A percentile compares a stretch with the other conserved stretches of the same genome.
Conservation (phyloP, 495 filamentous ascomycete species). For the Penicillium taxi region DNA sequence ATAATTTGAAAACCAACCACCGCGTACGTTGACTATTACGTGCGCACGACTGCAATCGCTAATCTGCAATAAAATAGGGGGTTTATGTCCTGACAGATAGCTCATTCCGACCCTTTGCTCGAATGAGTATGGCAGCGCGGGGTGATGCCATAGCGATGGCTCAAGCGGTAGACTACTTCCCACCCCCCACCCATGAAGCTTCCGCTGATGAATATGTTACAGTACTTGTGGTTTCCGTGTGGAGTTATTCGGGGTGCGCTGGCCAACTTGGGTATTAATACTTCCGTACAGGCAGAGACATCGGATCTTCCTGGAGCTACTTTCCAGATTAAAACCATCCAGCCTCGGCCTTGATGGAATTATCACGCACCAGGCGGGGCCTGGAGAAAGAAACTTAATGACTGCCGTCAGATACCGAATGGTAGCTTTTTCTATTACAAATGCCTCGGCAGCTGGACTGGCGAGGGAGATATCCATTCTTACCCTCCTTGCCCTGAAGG, state of each 20-base stretch:
- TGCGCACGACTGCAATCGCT: not conserved
- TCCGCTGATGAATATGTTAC: constrained; percentile 2
- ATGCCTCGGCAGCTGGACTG: constrained; percentile 3
- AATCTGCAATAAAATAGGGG: constrained; percentile 44
- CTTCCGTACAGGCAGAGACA: constrained; percentile 82
- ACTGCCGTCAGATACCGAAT: no score
- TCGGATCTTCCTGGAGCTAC: constrained; percentile 78
- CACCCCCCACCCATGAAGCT: not conserved
- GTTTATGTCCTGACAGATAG: constrained; percentile 96
- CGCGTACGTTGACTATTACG: constrained; percentile 44
- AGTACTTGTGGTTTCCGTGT: constrained; percentile 94
- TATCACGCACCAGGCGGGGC: no score
- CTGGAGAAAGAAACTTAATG: no score
- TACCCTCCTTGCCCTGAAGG: no score
- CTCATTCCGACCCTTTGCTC: constrained; percentile 75
- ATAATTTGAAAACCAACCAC: constrained; percentile 98
- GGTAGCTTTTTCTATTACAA: no score
- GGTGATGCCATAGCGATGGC: constrained; percentile 64
- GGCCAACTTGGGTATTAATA: constrained; percentile 81
- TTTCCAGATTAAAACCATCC: constrained; percentile 90
- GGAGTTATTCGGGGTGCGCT: constrained; percentile 84
- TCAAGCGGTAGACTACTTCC: constrained; percentile 58
- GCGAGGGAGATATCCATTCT: no score
- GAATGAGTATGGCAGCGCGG: constrained; percentile 74
- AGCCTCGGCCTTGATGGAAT: constrained; percentile 43